A percentile compares a stretch with the other conserved stretches of the same genome.
phyloP scores from a whole-genome alignment of 2,329 filamentous ascomycete species.

The Grosmannia huntii region DNA sequence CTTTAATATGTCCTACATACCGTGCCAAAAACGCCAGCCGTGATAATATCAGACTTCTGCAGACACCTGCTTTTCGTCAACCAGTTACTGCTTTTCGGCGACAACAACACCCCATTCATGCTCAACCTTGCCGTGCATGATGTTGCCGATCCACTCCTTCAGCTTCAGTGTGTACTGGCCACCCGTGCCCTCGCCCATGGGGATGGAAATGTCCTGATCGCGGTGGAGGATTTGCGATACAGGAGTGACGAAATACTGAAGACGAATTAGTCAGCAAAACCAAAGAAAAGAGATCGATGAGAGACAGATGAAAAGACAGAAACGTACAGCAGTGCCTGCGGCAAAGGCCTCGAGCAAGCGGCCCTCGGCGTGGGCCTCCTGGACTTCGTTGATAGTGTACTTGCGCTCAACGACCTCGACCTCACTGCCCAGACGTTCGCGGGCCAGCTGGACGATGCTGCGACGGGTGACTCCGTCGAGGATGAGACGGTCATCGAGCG shows the following conservation, averaged over 20 bases:
- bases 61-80: neutral
- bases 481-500: slow-evolving; percentile 70
- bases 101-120: slow-evolving; percentile 61
- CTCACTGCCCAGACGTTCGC: slow-evolving; percentile 44
- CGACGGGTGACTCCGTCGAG: slow-evolving; percentile 79
- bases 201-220: slow-evolving; percentile 48
- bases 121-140: slow-evolving; percentile 60
- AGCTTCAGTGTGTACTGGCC: slow-evolving; percentile 47
- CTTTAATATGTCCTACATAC: neutral
- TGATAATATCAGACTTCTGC: neutral
- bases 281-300: neutral
- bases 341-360: slow-evolving; percentile 75
- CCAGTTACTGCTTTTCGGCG: slow-evolving; percentile 29
- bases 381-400: slow-evolving; percentile 69
- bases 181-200: slow-evolving; percentile 40
- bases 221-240: slow-evolving; percentile 57
- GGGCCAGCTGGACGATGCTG: slow-evolving; percentile 62
- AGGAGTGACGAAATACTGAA: slow-evolving; percentile 56
- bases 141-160: slow-evolving; percentile 55
- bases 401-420: slow-evolving; percentile 67
- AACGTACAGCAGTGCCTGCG: slow-evolving; percentile 72
- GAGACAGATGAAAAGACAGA: slow-evolving; percentile 11
- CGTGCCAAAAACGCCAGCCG: neutral
- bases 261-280: slow-evolving; percentile 8
- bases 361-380: slow-evolving; percentile 60